Evolutionary conservation across 129 eudicot species (phyloP).

Genomic region (Pulicaria dysenterica): DNA sequence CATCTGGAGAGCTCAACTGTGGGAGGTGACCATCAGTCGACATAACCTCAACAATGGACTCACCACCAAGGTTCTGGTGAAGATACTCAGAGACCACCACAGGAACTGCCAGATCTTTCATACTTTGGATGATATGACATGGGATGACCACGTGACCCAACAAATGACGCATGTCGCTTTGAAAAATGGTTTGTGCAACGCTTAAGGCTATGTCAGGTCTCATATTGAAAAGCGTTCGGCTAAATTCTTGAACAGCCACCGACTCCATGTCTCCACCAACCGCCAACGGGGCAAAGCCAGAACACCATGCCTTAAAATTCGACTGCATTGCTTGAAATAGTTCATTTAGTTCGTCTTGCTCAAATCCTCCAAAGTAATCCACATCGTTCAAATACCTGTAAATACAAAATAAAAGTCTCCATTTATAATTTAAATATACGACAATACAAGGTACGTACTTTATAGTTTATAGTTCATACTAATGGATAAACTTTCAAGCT

Average conservation of each 20-base stretch:
- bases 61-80: slow-evolving; percentile 78
- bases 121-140: slow-evolving; percentile 90
- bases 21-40: slow-evolving; percentile 92
- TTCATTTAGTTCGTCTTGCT: slow-evolving; percentile 78
- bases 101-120: slow-evolving; percentile 93
- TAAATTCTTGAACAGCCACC: slow-evolving; percentile 80
- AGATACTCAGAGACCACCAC: slow-evolving; percentile 91
- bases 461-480: too few species aligned
- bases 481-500: too few species aligned
- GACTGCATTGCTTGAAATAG: slow-evolving; percentile 74
- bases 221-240: slow-evolving; percentile 90
- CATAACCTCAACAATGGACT: slow-evolving; percentile 96
- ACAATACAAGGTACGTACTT: background rate
- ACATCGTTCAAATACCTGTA: slow-evolving; percentile 82
- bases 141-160: slow-evolving; percentile 72
- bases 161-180: slow-evolving; percentile 70
- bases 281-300: slow-evolving; percentile 82
- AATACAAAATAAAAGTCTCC: background rate
- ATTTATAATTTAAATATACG: background rate
- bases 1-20: slow-evolving; percentile 92
- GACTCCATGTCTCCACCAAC: slow-evolving; percentile 96
- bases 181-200: slow-evolving; percentile 68
- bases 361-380: slow-evolving; percentile 92
- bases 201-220: slow-evolving; percentile 94
- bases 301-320: slow-evolving; percentile 92